Evolutionary conservation across 352 stramenopile species (phyloP), one percentile per base, ranked within the genome.

Genomic region (Phytophthora multivora): DNA sequence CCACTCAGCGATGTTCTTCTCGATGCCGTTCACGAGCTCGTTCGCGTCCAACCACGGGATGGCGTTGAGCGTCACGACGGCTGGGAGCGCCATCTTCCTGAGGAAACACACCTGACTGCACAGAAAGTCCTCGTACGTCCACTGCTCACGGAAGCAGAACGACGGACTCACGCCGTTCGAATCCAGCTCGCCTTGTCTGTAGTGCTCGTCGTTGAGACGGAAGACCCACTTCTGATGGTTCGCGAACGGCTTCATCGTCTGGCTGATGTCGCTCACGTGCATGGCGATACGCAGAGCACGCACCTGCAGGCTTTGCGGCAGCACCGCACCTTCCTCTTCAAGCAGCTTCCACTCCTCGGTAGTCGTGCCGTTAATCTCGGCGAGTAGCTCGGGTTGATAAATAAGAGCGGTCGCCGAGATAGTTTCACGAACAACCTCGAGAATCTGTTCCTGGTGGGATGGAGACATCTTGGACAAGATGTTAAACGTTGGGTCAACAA

Each of bases 201-300:
- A 91, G 47, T 82, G 69, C 71, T 94, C 85, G 48, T 88, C 74
- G 40, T 80, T 87, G 7, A 94, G 80, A 13, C 81, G 78, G 36
- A 72, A 63, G 12, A 94, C 85, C 85, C 85, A 94, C 68, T 87
- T 86, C 61, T 79, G 53, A 63, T 94, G 85, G 57, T 89, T 81
- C 12, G 28, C 52, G 39, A 91, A 91, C 38, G 85, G 83, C 70
- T 94, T 94, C 77, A 88, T 91, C 18, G 83, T 92, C 66, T 94
- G 85, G 45, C 81, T 87, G 38, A 94, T 88, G 56, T 94, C 85
- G 54, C 83, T 89, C 54, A 90, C 83, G 51, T 94, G 85, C 77
- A 92, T 85, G n/a, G 79, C 79, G 38, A 79, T 84, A 12, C 83
- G 79, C 35, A 91, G 51, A 28, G 71, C 73, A 11, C 82, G 59